Base-by-base conservation (phyloP, 306 rosid genomes). In the Medicago arabica region DNA sequence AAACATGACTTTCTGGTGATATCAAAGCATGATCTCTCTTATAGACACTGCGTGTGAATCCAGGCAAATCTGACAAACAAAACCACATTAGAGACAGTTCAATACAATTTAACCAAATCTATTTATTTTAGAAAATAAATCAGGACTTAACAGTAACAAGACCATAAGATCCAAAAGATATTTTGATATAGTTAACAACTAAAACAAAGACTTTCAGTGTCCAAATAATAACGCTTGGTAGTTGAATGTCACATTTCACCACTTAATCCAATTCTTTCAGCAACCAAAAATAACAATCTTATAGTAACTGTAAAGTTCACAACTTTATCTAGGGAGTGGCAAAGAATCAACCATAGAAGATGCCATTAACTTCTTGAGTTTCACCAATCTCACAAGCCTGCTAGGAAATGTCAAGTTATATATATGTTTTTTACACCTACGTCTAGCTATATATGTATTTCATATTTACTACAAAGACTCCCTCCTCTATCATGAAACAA, bases 1-100 rank as follows among this genome's bases (percentile, higher is more conserved):
- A 92, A 66, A 95, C 99, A 12, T 95, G 97, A 78, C 99, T 95
- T 82, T 95, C 97, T 0, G 97, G 96, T 75, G 99, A 59, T 74
- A 95, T 85, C 64, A 95, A 83, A 76, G 99, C 97, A 83, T 95
- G 89, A 80, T 92, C 92, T 40, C 83, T 85, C 84, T 83, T 92
- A 75, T 86, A 92, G 66, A 95, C 92, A 74, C 99, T 95, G 61
- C 97, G 97, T 7, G 99, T 92, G 86, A 90, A 95, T 78, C 99
- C 97, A 50, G 99, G 99, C 82, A 95, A 88, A 80, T 89, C 96
- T 95, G 85, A 66, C 79, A 81, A 83, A 47, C 64, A 59, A 81
- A 72, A 72, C 69, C 71, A 75, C 9, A 76, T 19, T 12, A 61
- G 75, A 77, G 58, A 73, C 10, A 76, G 66, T 54, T 39, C 65